A percentile compares a stretch with the other conserved stretches of the same genome.
phyloP scores from a whole-genome alignment of 2,329 filamentous ascomycete species.

The Cladosporium sp. region DNA sequence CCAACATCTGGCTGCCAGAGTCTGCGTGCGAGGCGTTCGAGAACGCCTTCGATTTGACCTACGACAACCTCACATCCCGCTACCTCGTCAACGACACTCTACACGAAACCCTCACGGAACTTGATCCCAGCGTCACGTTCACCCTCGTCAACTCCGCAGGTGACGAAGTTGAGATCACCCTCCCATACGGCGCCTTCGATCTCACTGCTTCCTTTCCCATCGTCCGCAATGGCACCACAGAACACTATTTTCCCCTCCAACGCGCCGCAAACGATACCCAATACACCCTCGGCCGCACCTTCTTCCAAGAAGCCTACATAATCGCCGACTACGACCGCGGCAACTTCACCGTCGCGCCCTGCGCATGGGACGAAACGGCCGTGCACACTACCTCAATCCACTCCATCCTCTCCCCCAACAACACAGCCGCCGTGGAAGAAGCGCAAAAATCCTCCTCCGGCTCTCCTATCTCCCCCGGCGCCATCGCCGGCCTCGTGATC shows the following conservation, averaged over 20 bases:
- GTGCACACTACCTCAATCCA: slow-evolving; percentile 23
- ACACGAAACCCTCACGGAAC: slow-evolving; percentile 22
- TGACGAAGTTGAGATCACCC: slow-evolving; percentile 28
- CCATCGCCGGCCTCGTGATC: slow-evolving; percentile 32
- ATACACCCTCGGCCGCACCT: slow-evolving; percentile 34
- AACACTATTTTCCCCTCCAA: slow-evolving; percentile 33
- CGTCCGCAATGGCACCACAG: slow-evolving; percentile 24
- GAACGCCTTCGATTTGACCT: slow-evolving; percentile 32
- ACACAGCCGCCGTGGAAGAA: background rate
- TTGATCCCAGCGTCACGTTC: slow-evolving; percentile 32
- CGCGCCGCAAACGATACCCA: slow-evolving; percentile 30
- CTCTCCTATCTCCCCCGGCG: slow-evolving; percentile 23
- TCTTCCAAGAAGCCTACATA: slow-evolving; percentile 37
- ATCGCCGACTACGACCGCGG: slow-evolving; percentile 33
- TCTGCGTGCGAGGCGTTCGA: slow-evolving; percentile 34
- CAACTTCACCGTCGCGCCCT: slow-evolving; percentile 35
- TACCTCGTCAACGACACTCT: slow-evolving; percentile 33
- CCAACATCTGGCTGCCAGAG: slow-evolving; percentile 59
- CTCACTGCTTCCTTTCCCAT: slow-evolving; percentile 27
- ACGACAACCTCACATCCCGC: slow-evolving; percentile 23
- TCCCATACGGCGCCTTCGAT: slow-evolving; percentile 36
- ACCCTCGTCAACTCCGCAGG: slow-evolving; percentile 25
- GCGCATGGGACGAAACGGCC: slow-evolving; percentile 26
- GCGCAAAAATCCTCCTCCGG: slow-evolving; percentile 11
- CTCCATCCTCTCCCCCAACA: slow-evolving; percentile 26